phyloP scores from a whole-genome alignment of 2,329 filamentous ascomycete species.

The Lecanosticta acicola region DNA sequence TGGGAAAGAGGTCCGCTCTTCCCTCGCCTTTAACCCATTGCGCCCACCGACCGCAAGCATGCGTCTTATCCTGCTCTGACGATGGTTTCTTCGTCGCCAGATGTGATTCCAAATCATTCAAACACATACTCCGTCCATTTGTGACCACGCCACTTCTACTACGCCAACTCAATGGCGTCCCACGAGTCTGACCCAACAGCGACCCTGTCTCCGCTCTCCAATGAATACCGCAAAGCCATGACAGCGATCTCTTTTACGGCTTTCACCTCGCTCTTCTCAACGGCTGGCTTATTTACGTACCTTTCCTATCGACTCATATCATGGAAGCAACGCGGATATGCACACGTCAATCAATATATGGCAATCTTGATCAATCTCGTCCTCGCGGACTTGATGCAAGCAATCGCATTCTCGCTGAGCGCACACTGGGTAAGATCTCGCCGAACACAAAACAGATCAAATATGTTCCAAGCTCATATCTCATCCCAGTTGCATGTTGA shows the following conservation, averaged over 20 bases:
- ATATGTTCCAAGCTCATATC: conserved; percentile 7
- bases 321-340: conserved; percentile 17
- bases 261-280: conserved; percentile 21
- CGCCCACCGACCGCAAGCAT: too few species aligned
- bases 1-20: too few species aligned
- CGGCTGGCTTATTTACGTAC: conserved; percentile 21
- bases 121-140: too few species aligned
- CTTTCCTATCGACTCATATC: conserved; percentile 25
- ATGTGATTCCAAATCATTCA: too few species aligned
- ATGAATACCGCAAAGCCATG: conserved; percentile 18
- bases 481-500: conserved; percentile 39
- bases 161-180: too few species aligned
- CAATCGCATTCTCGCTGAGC: conserved; percentile 58
- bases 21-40: too few species aligned
- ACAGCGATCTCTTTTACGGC: conserved; percentile 20
- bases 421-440: conserved; percentile 42
- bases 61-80: too few species aligned
- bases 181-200: conserved; percentile 4
- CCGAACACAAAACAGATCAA: too few species aligned
- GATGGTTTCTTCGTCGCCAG: too few species aligned
- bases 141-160: too few species aligned
- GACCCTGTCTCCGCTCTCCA: conserved; percentile 17
- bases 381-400: conserved; percentile 61
- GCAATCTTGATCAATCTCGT: conserved; percentile 64
- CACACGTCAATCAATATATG: conserved; percentile 55